Evolutionary conservation across 768 basidiomycete genomes (phyloP), one percentile per base, ranked within the genome.

Genomic region (Glaciozyma martinii): DNA sequence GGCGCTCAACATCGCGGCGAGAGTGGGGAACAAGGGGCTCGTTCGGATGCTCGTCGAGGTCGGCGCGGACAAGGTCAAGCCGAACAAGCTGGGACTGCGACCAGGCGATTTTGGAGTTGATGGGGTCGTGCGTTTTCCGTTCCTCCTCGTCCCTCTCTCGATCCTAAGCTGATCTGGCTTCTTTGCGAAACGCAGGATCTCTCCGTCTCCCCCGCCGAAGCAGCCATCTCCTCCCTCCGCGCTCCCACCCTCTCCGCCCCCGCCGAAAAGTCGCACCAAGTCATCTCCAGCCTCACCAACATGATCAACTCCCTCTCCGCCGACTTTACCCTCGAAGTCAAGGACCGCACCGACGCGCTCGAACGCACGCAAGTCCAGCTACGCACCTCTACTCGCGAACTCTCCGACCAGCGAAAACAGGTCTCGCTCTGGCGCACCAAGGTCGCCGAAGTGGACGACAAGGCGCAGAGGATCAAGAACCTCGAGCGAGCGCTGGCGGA

Each of bases 51-150:
- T 98, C 71, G 72, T 99, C 65, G 93, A 95, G 73, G 89, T 91
- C 12, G 92, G 91, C 18, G 95, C 94, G 8, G 94, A 98, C 76
- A 84, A 87, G 70, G 82, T 84, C 72, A 80, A 89, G 66, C 83
- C 87, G 25, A 99, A 99, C 78, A 97, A 97, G 75, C 79, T 99
- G 52, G 95, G 95, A 5, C 78, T 99, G 73, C 82, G 89, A 59
- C 89, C 95, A 3, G 90, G 86, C 12, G 95, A 99, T 76, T 99
- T 93, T 74, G 95, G 95, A 23, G 84, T 98, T 5, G 90, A 67
- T 3, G 63, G 55, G 9, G 58, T 44, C 19, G 69, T 65, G 42
- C 32, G 57, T 49, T 25, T 2, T 3, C 21, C n/a, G n/a, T 7
- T 12, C 7, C 23, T 29, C 53, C 18, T 0, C 21, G 8, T 19